A percentile compares a stretch with the other conserved stretches of the same genome.
Conservation (phyloP, 345 rosid genomes). For the Corymbia maculata region DNA sequence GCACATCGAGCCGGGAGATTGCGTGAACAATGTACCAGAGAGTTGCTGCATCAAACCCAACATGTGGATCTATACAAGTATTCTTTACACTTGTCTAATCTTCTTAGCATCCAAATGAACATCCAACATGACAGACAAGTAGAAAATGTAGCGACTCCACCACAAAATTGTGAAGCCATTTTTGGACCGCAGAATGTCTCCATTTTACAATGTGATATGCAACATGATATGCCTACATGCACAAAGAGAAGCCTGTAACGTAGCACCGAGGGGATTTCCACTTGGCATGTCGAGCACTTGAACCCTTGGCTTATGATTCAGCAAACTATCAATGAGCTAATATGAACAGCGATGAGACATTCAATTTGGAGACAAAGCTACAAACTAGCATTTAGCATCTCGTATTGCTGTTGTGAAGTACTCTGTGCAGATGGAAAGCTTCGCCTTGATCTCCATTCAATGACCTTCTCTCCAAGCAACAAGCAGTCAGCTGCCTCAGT, state of each 20-base stretch:
- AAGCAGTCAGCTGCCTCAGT: constrained; percentile 72
- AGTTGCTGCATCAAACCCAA: not conserved
- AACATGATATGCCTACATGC: not conserved
- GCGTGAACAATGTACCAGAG: not conserved
- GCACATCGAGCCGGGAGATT: not conserved
- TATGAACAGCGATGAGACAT: not conserved
- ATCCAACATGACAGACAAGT: not conserved
- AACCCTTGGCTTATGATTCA: not conserved
- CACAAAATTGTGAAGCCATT: not conserved
- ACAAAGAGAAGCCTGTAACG: not conserved
- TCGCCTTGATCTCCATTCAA: constrained; percentile 80
- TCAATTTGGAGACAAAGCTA: not conserved
- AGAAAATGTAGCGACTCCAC: not conserved
- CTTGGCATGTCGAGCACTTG: not conserved
- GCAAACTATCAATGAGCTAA: not conserved
- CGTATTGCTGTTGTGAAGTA: constrained; percentile 19
- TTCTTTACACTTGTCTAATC: not conserved
- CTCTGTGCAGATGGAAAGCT: constrained; percentile 54
- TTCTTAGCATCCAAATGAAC: not conserved
- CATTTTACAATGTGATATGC: not conserved
- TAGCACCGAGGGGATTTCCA: not conserved
- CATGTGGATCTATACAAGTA: not conserved
- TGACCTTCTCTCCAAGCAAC: constrained; percentile 67
- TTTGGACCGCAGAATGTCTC: not conserved
- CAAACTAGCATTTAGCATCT: not conserved